Conservation (phyloP, 441 rosid genomes). For the Kokia cookei region DNA sequence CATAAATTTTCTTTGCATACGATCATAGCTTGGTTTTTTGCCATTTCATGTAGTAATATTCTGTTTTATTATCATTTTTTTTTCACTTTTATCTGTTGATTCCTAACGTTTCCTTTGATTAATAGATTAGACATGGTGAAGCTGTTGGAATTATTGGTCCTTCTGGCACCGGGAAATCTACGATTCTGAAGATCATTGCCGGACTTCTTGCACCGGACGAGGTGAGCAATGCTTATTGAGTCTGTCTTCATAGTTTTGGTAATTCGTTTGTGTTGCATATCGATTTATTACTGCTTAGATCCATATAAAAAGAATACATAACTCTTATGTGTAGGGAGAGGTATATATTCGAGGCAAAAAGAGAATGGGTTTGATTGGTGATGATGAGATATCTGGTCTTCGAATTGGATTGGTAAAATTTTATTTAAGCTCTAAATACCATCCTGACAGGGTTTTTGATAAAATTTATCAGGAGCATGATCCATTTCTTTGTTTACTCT, state of each 20-base stretch:
- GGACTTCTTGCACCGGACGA: slow-evolving; percentile 99
- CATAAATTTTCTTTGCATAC: no score
- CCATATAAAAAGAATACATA: slow-evolving; percentile 8
- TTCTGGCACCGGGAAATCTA: slow-evolving; percentile 98
- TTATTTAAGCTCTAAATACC: not conserved
- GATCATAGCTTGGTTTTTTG: not conserved
- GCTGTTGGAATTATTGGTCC: slow-evolving; percentile 98
- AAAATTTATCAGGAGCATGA: not conserved
- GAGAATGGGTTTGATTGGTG: slow-evolving; percentile 82
- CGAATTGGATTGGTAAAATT: slow-evolving; percentile 80
- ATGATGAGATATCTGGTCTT: slow-evolving; percentile 79
- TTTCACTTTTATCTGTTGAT: not conserved
- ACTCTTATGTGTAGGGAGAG: slow-evolving; percentile 56
- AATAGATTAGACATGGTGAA: slow-evolving; percentile 90
- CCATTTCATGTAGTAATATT: not conserved
- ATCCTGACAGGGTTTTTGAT: not conserved
- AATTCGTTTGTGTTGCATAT: not conserved
- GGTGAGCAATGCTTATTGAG: slow-evolving; percentile 29
- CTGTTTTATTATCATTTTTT: not conserved
- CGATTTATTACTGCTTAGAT: not conserved
- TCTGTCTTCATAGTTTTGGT: not conserved
- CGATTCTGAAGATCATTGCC: slow-evolving; percentile 86
- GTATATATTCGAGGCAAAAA: slow-evolving; percentile 81
- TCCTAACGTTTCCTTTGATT: not conserved
- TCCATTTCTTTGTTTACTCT: not conserved